Evolutionary conservation across 2,329 filamentous ascomycete species (phyloP).

Genomic region (Botrytis porri): DNA sequence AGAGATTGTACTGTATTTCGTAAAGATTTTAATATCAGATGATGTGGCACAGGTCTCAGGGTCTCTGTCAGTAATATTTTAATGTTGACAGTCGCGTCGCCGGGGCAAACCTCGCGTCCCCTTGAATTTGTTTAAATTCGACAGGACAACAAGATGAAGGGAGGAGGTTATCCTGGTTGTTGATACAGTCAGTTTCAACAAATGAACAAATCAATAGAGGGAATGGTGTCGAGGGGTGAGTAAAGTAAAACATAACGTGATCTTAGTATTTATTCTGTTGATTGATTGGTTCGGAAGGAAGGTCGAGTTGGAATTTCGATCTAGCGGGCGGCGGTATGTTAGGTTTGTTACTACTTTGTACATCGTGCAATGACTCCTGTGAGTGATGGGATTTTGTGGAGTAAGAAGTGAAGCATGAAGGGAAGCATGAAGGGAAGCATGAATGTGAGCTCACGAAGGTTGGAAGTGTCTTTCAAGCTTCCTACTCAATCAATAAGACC

Average conservation of each 20-base stretch:
- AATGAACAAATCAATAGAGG: not conserved
- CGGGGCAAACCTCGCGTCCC: slow-evolving; percentile 13
- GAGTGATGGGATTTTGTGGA: not conserved
- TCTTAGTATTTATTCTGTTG: not conserved
- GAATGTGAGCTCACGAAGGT: not conserved
- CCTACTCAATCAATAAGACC: no score
- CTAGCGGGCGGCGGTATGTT: not conserved
- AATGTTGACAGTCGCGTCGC: slow-evolving; percentile 18
- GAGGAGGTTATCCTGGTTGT: slow-evolving; percentile 2
- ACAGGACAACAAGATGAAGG: not conserved
- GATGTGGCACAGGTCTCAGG: slow-evolving; percentile 18
- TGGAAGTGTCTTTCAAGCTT: no score
- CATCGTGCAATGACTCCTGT: not conserved
- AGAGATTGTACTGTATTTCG: slow-evolving; percentile 1
- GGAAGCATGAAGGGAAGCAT: no score
- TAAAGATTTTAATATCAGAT: slow-evolving; percentile 6
- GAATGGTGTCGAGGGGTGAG: not conserved
- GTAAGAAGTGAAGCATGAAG: not conserved
- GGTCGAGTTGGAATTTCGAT: not conserved
- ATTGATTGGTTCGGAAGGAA: not conserved
- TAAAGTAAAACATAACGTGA: not conserved
- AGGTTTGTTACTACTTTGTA: not conserved
- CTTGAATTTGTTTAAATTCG: not conserved
- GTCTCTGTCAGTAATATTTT: slow-evolving; percentile 6
- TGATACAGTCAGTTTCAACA: not conserved